Evolutionary conservation across 768 basidiomycete species (phyloP).

Genomic region (Ephemerocybe angulata): DNA sequence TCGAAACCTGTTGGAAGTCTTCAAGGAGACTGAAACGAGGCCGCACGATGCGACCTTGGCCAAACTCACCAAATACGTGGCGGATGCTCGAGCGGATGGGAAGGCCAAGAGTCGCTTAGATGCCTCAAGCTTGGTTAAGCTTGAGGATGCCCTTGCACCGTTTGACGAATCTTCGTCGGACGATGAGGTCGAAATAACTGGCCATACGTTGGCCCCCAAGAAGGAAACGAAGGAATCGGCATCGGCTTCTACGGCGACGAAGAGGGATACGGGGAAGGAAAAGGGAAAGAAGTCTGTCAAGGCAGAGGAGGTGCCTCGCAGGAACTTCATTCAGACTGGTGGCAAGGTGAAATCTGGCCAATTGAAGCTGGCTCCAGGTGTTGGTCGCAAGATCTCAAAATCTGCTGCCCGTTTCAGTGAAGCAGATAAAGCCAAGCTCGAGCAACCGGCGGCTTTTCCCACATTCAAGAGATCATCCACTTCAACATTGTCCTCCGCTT

Average conservation of each 20-base stretch:
- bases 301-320: neutral
- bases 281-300: neutral
- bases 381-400: too few species aligned
- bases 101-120: conserved; percentile 52
- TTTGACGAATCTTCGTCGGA: conserved; percentile 65
- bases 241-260: neutral
- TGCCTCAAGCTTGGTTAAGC: conserved; percentile 52
- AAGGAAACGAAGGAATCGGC: neutral
- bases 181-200: conserved; percentile 57
- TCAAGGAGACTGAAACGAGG: conserved; percentile 55
- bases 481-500: neutral
- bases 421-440: conserved; percentile 19
- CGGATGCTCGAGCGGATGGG: conserved; percentile 52
- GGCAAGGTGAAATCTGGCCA: conserved; percentile 10
- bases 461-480: conserved; percentile 7
- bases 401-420: too few species aligned
- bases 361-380: conserved; percentile 11
- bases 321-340: neutral
- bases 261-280: conserved; percentile 5
- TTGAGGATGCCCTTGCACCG: conserved; percentile 62
- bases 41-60: conserved; percentile 55
- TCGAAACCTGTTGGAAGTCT: conserved; percentile 72
- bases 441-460: conserved; percentile 4
- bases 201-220: conserved; percentile 24
- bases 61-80: conserved; percentile 65